Evolutionary conservation across 2,329 filamentous ascomycete genomes (phyloP).

Genomic region (Scolecobasidium constrictum): DNA sequence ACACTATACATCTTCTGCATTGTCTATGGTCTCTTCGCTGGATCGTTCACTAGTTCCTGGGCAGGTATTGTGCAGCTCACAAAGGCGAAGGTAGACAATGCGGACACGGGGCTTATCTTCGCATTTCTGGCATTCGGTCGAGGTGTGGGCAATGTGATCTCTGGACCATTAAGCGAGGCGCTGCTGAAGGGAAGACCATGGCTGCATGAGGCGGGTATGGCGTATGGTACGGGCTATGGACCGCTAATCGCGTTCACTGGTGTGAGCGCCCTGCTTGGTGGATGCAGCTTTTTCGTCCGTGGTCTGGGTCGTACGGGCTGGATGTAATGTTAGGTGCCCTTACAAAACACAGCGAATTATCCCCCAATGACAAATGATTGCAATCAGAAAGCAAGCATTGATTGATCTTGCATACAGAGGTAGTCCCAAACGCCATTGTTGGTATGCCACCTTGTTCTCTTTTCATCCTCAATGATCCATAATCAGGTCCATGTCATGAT

Average conservation of each 20-base stretch:
- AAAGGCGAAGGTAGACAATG: constrained; percentile 21
- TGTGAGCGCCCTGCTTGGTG: constrained; percentile 24
- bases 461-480: too few relatives aligned
- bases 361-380: too few relatives aligned
- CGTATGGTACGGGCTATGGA: constrained; percentile 33
- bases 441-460: too few relatives aligned
- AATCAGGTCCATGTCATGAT: too few relatives aligned
- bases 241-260: constrained; percentile 32
- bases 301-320: constrained; percentile 11
- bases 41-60: constrained; percentile 30
- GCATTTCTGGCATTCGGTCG: constrained; percentile 37
- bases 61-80: constrained; percentile 34
- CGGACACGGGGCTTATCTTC: constrained; percentile 39
- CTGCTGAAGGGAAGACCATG: constrained; percentile 26
- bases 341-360: too few relatives aligned
- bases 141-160: constrained; percentile 40
- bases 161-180: constrained; percentile 40
- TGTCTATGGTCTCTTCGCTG: constrained; percentile 31
- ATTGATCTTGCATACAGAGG: neutral
- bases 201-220: constrained; percentile 24
- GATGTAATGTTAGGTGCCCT: too few relatives aligned
- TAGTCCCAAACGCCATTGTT: neutral
- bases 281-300: constrained; percentile 10
- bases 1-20: constrained; percentile 32
- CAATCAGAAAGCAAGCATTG: constrained; percentile 4